Percentiles rank a stretch among this genome's conserved stretches.
phyloP scores from a whole-genome alignment of 176 grass and related monocot species.

The Lolium perenne region DNA sequence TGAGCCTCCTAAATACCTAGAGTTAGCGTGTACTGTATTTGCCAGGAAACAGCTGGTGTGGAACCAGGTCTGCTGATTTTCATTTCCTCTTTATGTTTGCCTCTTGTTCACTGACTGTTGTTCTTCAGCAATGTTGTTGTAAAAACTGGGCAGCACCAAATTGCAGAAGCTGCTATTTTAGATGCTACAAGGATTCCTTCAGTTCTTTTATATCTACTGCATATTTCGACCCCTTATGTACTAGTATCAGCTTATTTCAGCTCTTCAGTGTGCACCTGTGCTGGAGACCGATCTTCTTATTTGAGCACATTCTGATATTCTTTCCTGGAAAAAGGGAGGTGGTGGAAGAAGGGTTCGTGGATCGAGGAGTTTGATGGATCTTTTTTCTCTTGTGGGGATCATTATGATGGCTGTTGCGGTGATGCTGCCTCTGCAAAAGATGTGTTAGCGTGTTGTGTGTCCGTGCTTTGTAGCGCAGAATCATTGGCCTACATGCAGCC shows the following conservation, averaged over 20 bases:
- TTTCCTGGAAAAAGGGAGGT: constrained; percentile 29
- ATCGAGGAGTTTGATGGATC: constrained; percentile 42
- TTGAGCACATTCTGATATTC: constrained; percentile 22
- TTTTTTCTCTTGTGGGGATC: constrained; percentile 29
- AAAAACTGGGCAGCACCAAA: constrained; percentile 34
- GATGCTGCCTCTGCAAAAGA: constrained; percentile 39
- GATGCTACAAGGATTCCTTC: constrained; percentile 18
- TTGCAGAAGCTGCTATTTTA: constrained; percentile 8
- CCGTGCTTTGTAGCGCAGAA: constrained; percentile 51
- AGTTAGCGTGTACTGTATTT: constrained; percentile 15
- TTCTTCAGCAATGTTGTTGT: constrained; percentile 44
- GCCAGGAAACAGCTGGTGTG: constrained; percentile 16
- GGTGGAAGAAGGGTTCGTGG: constrained; percentile 24
- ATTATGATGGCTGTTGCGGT: constrained; percentile 34
- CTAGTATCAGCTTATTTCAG: neutral
- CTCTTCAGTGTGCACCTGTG: neutral
- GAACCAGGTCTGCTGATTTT: constrained; percentile 37
- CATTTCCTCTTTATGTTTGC: constrained; percentile 1
- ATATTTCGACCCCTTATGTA: neutral
- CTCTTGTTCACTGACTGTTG: constrained; percentile 32
- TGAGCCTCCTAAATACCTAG: constrained; percentile 14
- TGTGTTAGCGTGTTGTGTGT: constrained; percentile 38
- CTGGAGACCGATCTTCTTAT: neutral
- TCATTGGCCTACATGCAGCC: constrained; percentile 41
- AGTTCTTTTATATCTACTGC: constrained; percentile 4